Evolutionary conservation across 768 basidiomycete species (phyloP).

Genomic region (Daedaleopsis nitida): DNA sequence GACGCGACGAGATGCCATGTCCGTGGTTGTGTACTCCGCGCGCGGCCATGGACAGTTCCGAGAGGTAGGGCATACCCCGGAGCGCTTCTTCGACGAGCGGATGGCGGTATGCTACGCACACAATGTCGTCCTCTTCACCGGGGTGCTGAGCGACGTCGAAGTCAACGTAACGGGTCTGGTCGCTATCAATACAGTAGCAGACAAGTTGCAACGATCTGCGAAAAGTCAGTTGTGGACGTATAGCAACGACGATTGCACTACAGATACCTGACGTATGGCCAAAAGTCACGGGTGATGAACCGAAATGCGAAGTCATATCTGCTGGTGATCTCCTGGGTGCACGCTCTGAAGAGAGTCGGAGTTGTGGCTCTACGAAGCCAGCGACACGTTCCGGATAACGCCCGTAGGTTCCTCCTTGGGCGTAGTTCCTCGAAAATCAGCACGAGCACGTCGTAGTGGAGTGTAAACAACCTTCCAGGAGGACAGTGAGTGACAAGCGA

Average conservation of each 20-base stretch:
- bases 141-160: neutral
- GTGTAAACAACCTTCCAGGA: too few relatives aligned
- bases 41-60: neutral
- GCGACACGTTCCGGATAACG: too few relatives aligned
- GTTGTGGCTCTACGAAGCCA: too few relatives aligned
- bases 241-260: neutral
- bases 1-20: neutral
- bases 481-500: too few relatives aligned
- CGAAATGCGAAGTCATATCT: neutral
- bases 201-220: neutral
- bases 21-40: neutral
- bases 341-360: neutral
- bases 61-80: neutral
- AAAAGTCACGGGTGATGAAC: neutral
- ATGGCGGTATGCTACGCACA: neutral
- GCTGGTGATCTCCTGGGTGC: neutral
- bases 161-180: too few relatives aligned
- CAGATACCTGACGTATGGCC: neutral
- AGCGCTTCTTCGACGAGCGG: neutral
- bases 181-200: neutral
- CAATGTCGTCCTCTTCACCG: neutral
- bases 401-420: too few relatives aligned
- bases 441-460: too few relatives aligned
- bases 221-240: neutral
- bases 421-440: too few relatives aligned